Conservation (phyloP, 2,329 filamentous ascomycete genomes). For the Trichoderma lentiforme region DNA sequence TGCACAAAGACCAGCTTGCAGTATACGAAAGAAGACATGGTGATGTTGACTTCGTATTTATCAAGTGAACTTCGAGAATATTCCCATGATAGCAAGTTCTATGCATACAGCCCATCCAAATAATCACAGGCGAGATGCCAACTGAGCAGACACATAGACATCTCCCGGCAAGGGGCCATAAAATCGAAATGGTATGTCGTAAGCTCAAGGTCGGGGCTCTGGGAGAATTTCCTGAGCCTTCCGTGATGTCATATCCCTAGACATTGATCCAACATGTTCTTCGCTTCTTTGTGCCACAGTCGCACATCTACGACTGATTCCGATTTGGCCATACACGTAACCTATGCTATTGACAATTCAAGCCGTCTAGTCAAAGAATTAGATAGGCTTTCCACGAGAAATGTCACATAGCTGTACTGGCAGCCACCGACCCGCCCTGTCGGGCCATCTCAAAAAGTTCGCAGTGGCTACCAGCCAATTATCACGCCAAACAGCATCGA, state of each 20-base stretch:
- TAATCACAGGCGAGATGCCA: neutral
- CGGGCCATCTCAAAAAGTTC: neutral
- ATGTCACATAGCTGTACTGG: neutral
- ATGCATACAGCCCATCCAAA: neutral
- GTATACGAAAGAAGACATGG: neutral
- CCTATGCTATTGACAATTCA: neutral
- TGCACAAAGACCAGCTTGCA: neutral
- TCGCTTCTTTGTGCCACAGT: neutral
- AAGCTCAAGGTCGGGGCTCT: neutral
- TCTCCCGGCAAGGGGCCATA: no score
- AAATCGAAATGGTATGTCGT: rapidly evolving
- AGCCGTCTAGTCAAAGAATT: neutral
- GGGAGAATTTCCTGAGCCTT: neutral
- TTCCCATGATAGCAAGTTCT: neutral
- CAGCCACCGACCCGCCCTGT: neutral
- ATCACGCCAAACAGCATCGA: neutral
- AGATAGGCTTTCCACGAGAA: neutral
- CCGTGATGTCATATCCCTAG: no score
- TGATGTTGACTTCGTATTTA: neutral
- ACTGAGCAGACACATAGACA: rapidly evolving
- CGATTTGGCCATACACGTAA: neutral
- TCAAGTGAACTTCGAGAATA: neutral
- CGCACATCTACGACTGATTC: neutral
- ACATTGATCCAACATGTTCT: neutral
- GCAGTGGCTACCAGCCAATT: neutral